Percentiles rank a stretch among this genome's conserved stretches.
These are phyloP conservation scores for Dinochytrium kinnereticum DNA, from an alignment of 371 early-diverging fungal species.

Conservation along the genomic window DNA sequence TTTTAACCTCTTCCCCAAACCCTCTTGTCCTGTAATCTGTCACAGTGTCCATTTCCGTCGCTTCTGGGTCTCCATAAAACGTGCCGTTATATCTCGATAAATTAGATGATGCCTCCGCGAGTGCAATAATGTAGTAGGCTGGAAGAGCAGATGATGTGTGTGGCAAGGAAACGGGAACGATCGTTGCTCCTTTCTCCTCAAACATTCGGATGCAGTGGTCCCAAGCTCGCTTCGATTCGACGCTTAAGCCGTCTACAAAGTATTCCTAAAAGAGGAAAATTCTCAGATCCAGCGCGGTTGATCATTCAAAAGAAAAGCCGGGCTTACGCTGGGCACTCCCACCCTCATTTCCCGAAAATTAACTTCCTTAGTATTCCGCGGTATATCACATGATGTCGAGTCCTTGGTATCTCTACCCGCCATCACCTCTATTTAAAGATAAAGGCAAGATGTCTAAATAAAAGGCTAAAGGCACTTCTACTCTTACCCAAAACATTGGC, in stretches of 20 bases:
- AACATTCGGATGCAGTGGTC: conserved; percentile 61
- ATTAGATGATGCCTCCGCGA: conserved; percentile 92
- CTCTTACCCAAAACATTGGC: conserved; percentile 35
- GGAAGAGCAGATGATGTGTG: conserved; percentile 75
- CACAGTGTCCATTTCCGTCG: neutral
- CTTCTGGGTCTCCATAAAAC: conserved; percentile 62
- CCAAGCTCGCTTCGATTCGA: conserved; percentile 65
- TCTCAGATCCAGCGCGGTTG: too few species aligned
- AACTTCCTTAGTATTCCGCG: neutral
- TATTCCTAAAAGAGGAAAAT: conserved; percentile 71
- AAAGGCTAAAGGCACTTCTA: neutral
- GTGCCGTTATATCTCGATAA: conserved; percentile 88
- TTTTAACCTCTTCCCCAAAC: conserved; percentile 83
- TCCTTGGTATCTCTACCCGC: neutral
- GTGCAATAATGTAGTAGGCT: conserved; percentile 86
- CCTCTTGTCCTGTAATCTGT: conserved; percentile 68
- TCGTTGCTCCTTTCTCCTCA: conserved; percentile 66
- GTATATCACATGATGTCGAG: neutral
- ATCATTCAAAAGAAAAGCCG: neutral
- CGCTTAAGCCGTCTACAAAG: conserved; percentile 72
- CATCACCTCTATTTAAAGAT: neutral
- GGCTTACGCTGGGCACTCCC: conserved; percentile 68
- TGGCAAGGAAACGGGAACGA: conserved; percentile 74
- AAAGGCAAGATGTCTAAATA: neutral
- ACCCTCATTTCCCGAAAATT: conserved; percentile 65